These are phyloP conservation scores for Cardamine resedifolia DNA, from an alignment of 345 rosid genomes.

Conservation along the genomic window DNA sequence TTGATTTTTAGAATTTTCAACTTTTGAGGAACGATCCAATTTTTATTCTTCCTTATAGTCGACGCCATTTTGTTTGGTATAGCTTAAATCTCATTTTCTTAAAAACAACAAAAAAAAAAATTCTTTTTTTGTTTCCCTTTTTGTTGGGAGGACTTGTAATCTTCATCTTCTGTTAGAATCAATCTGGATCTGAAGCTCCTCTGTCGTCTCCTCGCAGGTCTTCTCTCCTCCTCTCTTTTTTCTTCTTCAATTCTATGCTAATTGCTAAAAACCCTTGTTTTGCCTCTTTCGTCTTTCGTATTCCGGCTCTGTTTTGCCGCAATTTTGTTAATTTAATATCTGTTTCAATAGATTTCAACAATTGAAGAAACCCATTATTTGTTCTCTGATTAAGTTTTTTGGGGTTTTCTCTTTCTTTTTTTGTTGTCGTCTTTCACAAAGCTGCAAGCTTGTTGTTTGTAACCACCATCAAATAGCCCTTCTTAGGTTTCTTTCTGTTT, in stretches of 20 bases:
- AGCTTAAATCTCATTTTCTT: constrained; percentile 30
- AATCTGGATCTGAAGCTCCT: constrained; percentile 43
- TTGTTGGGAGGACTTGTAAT: constrained; percentile 27
- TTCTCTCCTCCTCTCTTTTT: not conserved
- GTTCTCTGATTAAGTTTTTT: not conserved
- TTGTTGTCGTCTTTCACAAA: not conserved
- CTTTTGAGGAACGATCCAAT: constrained; percentile 19
- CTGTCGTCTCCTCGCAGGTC: constrained; percentile 20
- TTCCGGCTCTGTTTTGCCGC: constrained; percentile 1
- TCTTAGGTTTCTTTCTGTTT: constrained; percentile 7
- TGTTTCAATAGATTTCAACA: not conserved
- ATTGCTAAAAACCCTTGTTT: too few relatives aligned
- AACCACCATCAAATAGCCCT: too few relatives aligned
- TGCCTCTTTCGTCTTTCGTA: too few relatives aligned
- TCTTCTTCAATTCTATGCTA: not conserved
- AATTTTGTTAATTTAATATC: constrained; percentile 8
- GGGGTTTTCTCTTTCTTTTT: too few relatives aligned
- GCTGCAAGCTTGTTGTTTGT: constrained; percentile 2
- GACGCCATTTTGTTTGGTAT: constrained; percentile 35
- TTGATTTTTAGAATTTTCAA: constrained; percentile 5
- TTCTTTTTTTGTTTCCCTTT: not conserved
- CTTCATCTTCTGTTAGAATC: constrained; percentile 33
- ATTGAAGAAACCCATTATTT: constrained; percentile 1
- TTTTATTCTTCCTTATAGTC: constrained; percentile 11
- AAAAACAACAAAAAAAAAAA: not conserved